Conservation (phyloP, 768 basidiomycete species). For the Boletales sp. region DNA sequence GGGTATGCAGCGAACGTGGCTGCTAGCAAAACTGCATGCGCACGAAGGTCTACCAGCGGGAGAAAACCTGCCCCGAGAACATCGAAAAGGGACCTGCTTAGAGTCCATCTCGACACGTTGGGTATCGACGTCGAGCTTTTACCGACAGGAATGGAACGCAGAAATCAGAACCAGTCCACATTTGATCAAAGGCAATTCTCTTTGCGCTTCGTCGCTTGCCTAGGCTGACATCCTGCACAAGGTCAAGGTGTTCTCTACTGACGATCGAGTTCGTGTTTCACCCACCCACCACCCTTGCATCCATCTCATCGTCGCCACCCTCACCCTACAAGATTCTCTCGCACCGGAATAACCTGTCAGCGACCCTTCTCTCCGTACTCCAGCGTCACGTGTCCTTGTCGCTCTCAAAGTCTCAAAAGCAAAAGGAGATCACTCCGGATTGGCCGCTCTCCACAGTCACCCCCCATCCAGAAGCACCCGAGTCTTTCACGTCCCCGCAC, state of each 20-base stretch:
- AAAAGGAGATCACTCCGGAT: conserved; percentile 45
- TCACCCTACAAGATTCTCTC: conserved; percentile 53
- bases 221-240: conserved; percentile 28
- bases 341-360: conserved; percentile 54
- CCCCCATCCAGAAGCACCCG: conserved; percentile 53
- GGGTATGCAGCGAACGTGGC: conserved; percentile 39
- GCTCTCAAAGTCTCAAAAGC: conserved; percentile 33
- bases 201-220: conserved; percentile 6
- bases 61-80: conserved; percentile 32
- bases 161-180: conserved; percentile 73
- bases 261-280: conserved; percentile 75
- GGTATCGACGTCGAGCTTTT: conserved; percentile 77
- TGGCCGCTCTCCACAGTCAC: conserved; percentile 57
- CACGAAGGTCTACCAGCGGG: conserved; percentile 20
- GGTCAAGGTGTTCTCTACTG: conserved; percentile 62
- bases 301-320: conserved; percentile 33
- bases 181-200: conserved; percentile 75
- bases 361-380: conserved; percentile 48
- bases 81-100: conserved; percentile 63
- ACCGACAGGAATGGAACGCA: conserved; percentile 78
- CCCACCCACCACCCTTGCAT: conserved; percentile 45
- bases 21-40: conserved; percentile 14
- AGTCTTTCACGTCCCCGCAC: conserved; percentile 52
- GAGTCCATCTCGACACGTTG: conserved; percentile 59
- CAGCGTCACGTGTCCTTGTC: conserved; percentile 38